Evolutionary conservation across 1,284 basidiomycete species (phyloP).

Genomic region (Melampsora americana): DNA sequence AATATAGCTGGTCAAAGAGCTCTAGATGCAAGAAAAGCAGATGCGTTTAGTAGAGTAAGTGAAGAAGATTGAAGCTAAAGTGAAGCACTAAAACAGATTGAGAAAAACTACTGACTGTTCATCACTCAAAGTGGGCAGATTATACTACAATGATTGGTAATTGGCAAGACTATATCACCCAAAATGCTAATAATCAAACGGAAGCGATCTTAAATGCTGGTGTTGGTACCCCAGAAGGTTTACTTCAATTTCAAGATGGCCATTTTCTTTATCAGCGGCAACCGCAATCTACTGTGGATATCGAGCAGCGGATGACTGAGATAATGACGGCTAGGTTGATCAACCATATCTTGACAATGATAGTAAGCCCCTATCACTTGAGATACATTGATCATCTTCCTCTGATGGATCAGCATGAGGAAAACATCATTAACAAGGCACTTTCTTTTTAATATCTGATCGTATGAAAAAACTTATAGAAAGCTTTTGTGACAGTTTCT

Average conservation of each 20-base stretch:
- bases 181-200: not conserved
- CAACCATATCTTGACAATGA: not conserved
- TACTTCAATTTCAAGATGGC: not conserved
- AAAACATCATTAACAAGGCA: too few relatives aligned
- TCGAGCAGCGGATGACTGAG: not conserved
- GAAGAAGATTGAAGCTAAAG: not conserved
- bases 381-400: too few relatives aligned
- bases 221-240: not conserved
- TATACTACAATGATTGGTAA: not conserved
- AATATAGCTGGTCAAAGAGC: constrained; percentile 1
- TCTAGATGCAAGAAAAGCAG: constrained; percentile 13
- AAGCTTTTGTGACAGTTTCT: constrained; percentile 32
- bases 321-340: not conserved
- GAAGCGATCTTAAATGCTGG: not conserved
- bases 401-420: too few relatives aligned
- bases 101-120: constrained; percentile 8
- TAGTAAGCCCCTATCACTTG: not conserved
- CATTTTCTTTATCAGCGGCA: not conserved
- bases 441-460: not conserved
- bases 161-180: not conserved
- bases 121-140: not conserved
- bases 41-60: constrained; percentile 32
- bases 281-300: not conserved
- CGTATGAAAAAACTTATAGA: not conserved
- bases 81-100: not conserved